A percentile compares a stretch with the other conserved stretches of the same genome.
Conservation (phyloP, 2,329 filamentous ascomycete species). For the Huntiella decipiens region DNA sequence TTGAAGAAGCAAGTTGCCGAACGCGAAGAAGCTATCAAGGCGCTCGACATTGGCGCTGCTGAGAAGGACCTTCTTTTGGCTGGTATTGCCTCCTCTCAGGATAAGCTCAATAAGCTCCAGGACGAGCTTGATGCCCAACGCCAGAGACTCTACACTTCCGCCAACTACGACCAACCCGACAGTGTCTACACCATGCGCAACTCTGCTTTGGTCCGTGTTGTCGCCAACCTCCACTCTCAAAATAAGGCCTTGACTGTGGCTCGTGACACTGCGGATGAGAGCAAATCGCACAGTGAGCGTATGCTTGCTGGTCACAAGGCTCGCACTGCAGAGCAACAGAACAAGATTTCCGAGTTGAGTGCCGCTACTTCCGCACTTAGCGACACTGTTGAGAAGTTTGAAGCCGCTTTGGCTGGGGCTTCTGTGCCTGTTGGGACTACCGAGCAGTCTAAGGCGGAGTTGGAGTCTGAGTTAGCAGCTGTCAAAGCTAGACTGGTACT, state of each 20-base stretch:
- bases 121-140: slow-evolving; percentile 25
- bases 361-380: slow-evolving; percentile 1
- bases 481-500: slow-evolving; percentile 1
- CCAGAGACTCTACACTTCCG: slow-evolving; percentile 38
- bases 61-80: slow-evolving; percentile 8
- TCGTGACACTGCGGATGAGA: slow-evolving; percentile 1
- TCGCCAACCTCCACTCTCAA: slow-evolving; percentile 7
- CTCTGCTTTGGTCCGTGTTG: slow-evolving; percentile 5
- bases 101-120: slow-evolving; percentile 6
- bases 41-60: slow-evolving; percentile 5
- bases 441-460: neutral
- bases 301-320: slow-evolving; percentile 4
- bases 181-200: slow-evolving; percentile 7
- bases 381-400: neutral
- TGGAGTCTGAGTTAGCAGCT: slow-evolving; percentile 5
- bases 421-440: neutral
- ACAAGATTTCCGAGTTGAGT: slow-evolving; percentile 7
- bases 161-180: slow-evolving; percentile 5
- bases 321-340: neutral
- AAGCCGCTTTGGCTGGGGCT: neutral
- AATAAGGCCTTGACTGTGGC: slow-evolving; percentile 4
- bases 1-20: slow-evolving; percentile 77
- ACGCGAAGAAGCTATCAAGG: slow-evolving; percentile 50
- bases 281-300: neutral
- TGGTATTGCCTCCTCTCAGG: slow-evolving; percentile 1